Base-by-base conservation (phyloP, 2,329 filamentous ascomycete genomes). In the Stylonectria norvegica region DNA sequence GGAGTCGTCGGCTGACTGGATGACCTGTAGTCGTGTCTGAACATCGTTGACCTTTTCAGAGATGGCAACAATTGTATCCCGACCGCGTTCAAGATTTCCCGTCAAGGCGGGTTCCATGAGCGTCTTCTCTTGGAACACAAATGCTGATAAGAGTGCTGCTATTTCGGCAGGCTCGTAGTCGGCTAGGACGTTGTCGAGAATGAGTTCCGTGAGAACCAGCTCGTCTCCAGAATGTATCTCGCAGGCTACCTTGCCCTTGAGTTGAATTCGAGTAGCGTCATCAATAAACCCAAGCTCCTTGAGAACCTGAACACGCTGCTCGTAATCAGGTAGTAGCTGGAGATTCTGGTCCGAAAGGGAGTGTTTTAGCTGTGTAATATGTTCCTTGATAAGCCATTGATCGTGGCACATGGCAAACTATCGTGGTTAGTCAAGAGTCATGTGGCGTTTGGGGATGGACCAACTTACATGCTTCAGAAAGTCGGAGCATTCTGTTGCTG, bases 81-180 rank as follows among this genome's bases (percentile, higher is more conserved):
- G 85, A 9, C 90, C 93, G 19, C 79, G 79, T 60, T 95, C 85
- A 9, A 98, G 78, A 36, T 81, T 85, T 4, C 85, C 81, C 0
- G 89, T 94, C 43, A 98, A 71, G 4, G 82, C 86, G 0, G 93
- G 91, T 14, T 84, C 79, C 5, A 78, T 77, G 18, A 89, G 83
- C 0, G 93, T 96, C 69, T 96, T 97, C 61, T 98, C 93, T 61
- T 97, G 89, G 72, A 98, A 98, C 2, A 98, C 90, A 62, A 98
- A 98, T 1, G 87, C 83, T 0, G 90, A 96, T 3, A 98, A 76
- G 3, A 98, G 74, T 9, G 93, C 90, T 1, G 95, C 93, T 47
- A 98, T 97, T 65, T 98, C 93, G 52, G 95, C 89, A 2, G 91
- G 89, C 56, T 96, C 91, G 64, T 93, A 96, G 46, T 94, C 86